A percentile compares a stretch with the other conserved stretches of the same genome.
phyloP scores from a whole-genome alignment of 2,329 filamentous ascomycete genomes.

The Cladophialophora exuberans region DNA sequence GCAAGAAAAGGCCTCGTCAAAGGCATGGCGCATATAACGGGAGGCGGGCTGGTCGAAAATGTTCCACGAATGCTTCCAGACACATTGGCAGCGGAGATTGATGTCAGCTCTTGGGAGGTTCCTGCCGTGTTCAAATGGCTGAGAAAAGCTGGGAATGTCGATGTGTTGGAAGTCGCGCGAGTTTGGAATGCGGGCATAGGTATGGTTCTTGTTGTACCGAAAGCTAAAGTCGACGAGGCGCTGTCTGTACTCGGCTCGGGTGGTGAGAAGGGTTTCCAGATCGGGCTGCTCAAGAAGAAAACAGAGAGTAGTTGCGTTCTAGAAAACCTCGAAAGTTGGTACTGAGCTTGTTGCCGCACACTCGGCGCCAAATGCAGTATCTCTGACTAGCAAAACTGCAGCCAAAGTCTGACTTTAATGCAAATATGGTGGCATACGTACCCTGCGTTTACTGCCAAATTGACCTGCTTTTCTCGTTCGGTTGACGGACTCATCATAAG shows the following conservation, averaged over 20 bases:
- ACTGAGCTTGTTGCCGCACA: no score
- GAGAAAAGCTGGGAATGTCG: constrained; percentile 66
- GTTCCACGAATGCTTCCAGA: constrained; percentile 89
- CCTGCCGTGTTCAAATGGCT: constrained; percentile 87
- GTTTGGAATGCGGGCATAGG: constrained; percentile 95
- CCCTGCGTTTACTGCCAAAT: no score
- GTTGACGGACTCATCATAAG: no score
- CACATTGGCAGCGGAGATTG: constrained; percentile 77
- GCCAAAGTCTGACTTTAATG: no score
- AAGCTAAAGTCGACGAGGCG: constrained; percentile 64
- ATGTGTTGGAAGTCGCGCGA: constrained; percentile 77
- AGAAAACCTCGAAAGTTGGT: constrained; percentile 60
- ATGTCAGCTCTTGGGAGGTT: constrained; percentile 74
- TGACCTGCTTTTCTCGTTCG: no score
- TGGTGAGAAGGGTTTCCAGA: constrained; percentile 75
- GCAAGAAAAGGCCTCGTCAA: constrained; percentile 69
- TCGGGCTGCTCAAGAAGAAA: constrained; percentile 68
- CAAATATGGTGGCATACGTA: no score
- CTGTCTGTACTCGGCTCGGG: constrained; percentile 62
- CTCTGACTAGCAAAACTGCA: no score
- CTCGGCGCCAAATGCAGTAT: no score
- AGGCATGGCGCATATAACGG: constrained; percentile 95
- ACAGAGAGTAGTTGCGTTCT: constrained; percentile 63
- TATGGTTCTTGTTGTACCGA: constrained; percentile 84
- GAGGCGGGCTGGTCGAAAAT: constrained; percentile 92